Conservation (phyloP, 148 eudicot species). For the Fallopia convolvulus region DNA sequence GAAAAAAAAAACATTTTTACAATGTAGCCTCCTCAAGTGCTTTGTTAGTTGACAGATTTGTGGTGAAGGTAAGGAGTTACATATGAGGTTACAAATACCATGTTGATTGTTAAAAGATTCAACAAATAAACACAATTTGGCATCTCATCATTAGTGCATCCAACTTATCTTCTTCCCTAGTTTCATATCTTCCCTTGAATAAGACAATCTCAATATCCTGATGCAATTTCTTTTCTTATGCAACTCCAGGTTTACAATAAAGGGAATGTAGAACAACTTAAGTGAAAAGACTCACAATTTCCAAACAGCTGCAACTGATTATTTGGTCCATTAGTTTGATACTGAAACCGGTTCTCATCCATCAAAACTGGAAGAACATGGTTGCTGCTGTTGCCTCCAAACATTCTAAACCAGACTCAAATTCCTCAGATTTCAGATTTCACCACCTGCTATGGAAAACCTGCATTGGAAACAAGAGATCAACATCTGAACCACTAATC, state of each 20-base stretch:
- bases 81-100: background rate
- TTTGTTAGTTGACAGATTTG: background rate
- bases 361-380: slow-evolving; percentile 50
- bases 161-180: no score
- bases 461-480: background rate
- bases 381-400: slow-evolving; percentile 52
- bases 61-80: background rate
- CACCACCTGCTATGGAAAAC: background rate
- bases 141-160: background rate
- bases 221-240: background rate
- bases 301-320: slow-evolving; percentile 74
- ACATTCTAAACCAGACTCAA: slow-evolving; percentile 32
- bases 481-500: background rate
- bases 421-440: background rate
- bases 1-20: background rate
- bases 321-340: slow-evolving; percentile 46
- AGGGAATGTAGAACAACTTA: background rate
- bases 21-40: background rate
- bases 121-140: background rate
- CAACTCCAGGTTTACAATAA: background rate
- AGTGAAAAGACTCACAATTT: slow-evolving; percentile 36
- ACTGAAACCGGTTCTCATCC: slow-evolving; percentile 54
- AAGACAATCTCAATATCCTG: background rate
- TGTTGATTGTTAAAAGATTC: background rate
- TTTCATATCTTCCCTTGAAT: background rate